These are phyloP conservation scores for Apophysomyces ossiformis DNA, from an alignment of 371 early-diverging fungal genomes.

Conservation along the genomic window DNA sequence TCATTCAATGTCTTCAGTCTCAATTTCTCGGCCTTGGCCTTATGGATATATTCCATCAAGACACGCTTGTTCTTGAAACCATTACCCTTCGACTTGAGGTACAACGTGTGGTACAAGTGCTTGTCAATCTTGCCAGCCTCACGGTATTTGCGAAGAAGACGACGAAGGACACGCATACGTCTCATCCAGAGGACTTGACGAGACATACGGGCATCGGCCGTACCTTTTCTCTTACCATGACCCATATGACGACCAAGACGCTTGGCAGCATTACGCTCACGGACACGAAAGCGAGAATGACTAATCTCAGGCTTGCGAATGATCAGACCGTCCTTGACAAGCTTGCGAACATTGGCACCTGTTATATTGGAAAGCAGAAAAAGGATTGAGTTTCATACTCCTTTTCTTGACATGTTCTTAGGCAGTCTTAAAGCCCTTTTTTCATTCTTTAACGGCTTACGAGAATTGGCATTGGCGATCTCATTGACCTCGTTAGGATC, in stretches of 20 bases:
- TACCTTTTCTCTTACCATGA: constrained; percentile 98
- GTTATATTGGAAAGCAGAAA: no score
- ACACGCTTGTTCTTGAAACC: constrained; percentile 99
- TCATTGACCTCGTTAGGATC: constrained; percentile 98
- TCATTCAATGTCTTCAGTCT: constrained; percentile 94
- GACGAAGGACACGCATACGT: constrained; percentile 98
- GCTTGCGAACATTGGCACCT: constrained; percentile 97
- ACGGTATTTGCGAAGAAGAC: constrained; percentile 97
- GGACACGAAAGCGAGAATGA: constrained; percentile 96
- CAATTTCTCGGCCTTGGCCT: constrained; percentile 99
- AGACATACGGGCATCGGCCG: constrained; percentile 99
- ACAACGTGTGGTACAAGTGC: constrained; percentile 97
- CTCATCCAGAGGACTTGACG: constrained; percentile 98
- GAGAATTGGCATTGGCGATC: constrained; percentile 97
- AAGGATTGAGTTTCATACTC: no score
- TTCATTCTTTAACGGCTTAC: constrained; percentile 59
- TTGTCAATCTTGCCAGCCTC: constrained; percentile 97
- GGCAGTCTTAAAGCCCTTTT: background rate
- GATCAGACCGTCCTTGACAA: constrained; percentile 97
- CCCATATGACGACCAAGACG: constrained; percentile 99
- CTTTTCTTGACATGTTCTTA: background rate
- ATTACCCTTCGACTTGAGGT: constrained; percentile 99
- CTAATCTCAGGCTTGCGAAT: constrained; percentile 94
- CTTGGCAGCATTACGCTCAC: constrained; percentile 93
- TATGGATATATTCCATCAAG: constrained; percentile 99